Percentiles rank a stretch among this genome's conserved stretches.
phyloP scores from a whole-genome alignment of 2,329 filamentous ascomycete species.

The Cercospora zeina region DNA sequence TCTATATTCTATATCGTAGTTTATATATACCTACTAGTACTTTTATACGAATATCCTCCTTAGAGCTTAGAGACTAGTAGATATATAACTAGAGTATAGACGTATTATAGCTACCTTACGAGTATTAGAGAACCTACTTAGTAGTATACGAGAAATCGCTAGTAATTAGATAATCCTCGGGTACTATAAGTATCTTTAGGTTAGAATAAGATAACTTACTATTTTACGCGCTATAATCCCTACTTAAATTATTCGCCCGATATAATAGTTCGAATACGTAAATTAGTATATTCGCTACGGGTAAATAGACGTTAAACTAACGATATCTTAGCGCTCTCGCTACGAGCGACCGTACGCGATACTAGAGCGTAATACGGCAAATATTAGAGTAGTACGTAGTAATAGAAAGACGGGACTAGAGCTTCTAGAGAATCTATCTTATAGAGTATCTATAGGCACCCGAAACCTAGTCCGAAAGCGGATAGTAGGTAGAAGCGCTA shows the following conservation, averaged over 20 bases:
- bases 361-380: background rate
- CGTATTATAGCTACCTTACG: too few relatives aligned
- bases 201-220: too few relatives aligned
- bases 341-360: background rate
- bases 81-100: too few relatives aligned
- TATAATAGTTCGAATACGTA: background rate
- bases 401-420: background rate
- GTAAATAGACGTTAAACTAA: background rate
- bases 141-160: too few relatives aligned
- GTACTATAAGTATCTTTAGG: too few relatives aligned
- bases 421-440: background rate
- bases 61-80: too few relatives aligned
- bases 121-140: too few relatives aligned
- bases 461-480: slow-evolving; percentile 11
- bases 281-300: background rate
- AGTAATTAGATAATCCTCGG: too few relatives aligned
- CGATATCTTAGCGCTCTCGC: background rate
- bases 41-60: too few relatives aligned
- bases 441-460: slow-evolving; percentile 11
- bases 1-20: too few relatives aligned
- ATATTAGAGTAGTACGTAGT: background rate
- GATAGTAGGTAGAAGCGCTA: slow-evolving; percentile 7
- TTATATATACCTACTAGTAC: too few relatives aligned
- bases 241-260: background rate
- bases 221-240: background rate